Percentiles rank a stretch among this genome's conserved stretches.
phyloP scores from a whole-genome alignment of 2,329 filamentous ascomycete species.

The Karstenula rhodostoma region DNA sequence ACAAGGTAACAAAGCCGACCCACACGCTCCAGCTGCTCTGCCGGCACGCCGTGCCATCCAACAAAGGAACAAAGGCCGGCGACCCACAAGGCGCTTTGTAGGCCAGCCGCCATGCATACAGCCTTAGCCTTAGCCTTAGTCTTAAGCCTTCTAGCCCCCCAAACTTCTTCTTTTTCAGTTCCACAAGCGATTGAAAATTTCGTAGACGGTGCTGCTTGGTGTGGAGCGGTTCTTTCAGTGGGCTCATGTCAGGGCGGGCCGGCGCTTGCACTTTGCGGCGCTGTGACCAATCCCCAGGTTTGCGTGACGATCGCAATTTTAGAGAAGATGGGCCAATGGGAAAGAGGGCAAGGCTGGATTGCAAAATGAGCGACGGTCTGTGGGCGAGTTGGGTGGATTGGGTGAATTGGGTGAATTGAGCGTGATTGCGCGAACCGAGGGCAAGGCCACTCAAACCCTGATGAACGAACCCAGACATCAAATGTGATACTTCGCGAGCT shows the following conservation, averaged over 20 bases:
- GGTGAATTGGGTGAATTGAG: neutral
- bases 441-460: neutral
- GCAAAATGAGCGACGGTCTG: neutral
- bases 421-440: conserved; percentile 7
- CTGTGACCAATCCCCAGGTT: neutral
- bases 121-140: too few species aligned
- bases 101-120: neutral
- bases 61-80: too few species aligned
- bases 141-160: too few species aligned
- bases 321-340: neutral
- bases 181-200: neutral
- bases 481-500: too few species aligned
- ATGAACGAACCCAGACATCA: neutral
- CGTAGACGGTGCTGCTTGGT: neutral
- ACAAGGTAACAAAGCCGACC: neutral
- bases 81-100: neutral
- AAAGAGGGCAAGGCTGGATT: neutral
- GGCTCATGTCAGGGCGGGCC: conserved; percentile 3
- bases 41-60: neutral
- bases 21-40: neutral
- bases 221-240: neutral
- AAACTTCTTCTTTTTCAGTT: neutral
- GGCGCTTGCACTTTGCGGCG: neutral
- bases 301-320: conserved; percentile 4
- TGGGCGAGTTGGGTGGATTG: neutral